phyloP scores from a whole-genome alignment of 2,329 filamentous ascomycete species.

The Talaromyces sp. region DNA sequence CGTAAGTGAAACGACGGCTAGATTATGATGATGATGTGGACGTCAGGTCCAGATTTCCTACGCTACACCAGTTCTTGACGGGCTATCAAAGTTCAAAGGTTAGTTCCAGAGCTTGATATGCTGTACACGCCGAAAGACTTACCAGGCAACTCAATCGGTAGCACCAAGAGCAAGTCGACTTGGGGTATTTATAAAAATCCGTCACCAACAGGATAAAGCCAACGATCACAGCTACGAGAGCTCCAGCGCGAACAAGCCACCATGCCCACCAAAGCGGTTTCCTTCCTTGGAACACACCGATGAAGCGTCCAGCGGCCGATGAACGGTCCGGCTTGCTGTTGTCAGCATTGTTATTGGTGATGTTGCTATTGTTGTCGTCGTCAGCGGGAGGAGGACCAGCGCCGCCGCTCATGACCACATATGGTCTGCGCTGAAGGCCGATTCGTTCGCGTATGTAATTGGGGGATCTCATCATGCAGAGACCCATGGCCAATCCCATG shows the following conservation, averaged over 20 bases:
- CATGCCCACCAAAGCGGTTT: constrained; percentile 96
- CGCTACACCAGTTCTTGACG: constrained; percentile 46
- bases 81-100: constrained; percentile 28
- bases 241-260: constrained; percentile 82
- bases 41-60: constrained; percentile 32
- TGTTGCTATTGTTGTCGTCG: constrained; percentile 9
- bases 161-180: constrained; percentile 79
- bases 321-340: constrained; percentile 38
- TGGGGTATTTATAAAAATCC: constrained; percentile 80
- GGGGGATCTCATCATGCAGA: constrained; percentile 85
- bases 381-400: constrained; percentile 32
- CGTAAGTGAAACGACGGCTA: background rate
- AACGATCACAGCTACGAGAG: constrained; percentile 74
- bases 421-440: constrained; percentile 65
- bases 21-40: constrained; percentile 2
- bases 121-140: constrained; percentile 44
- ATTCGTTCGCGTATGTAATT: constrained; percentile 72
- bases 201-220: constrained; percentile 82
- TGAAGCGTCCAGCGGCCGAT: constrained; percentile 33
- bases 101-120: constrained; percentile 12
- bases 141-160: constrained; percentile 92
- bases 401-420: constrained; percentile 62
- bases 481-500: constrained; percentile 82
- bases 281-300: constrained; percentile 83
- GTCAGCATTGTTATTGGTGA: constrained; percentile 29